Conservation (phyloP, 768 basidiomycete species). For the Chalciporus pseudorubinellus region DNA sequence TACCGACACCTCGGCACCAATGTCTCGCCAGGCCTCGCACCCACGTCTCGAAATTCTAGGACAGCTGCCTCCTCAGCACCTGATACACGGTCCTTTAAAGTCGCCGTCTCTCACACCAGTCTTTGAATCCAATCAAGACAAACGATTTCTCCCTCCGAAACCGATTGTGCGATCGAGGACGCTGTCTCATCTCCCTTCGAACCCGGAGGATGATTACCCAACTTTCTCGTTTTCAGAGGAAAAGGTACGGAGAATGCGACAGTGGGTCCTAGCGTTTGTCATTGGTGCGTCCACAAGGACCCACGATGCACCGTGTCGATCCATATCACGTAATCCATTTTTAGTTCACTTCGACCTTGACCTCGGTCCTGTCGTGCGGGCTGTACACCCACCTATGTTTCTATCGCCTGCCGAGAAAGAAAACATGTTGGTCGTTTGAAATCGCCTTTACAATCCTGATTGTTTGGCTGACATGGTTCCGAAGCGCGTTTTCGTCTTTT, state of each 20-base stretch:
- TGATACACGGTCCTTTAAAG: conserved; percentile 18
- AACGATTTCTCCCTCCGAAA: conserved; percentile 15
- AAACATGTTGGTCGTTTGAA: conserved; percentile 59
- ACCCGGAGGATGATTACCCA: conserved; percentile 38
- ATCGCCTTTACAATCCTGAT: not conserved
- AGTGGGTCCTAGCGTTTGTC: conserved; percentile 68
- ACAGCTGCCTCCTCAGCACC: not conserved
- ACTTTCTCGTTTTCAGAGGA: conserved; percentile 48
- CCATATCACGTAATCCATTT: conserved; percentile 5
- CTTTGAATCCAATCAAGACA: conserved; percentile 15
- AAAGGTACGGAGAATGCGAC: conserved; percentile 47
- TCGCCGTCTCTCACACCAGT: conserved; percentile 37
- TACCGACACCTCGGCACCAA: conserved; percentile 18
- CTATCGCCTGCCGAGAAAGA: conserved; percentile 68
- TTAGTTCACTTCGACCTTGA: conserved; percentile 88
- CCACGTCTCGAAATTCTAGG: conserved; percentile 4
- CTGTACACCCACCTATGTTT: conserved; percentile 64
- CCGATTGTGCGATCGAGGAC: conserved; percentile 46
- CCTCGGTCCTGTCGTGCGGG: conserved; percentile 73
- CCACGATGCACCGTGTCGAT: not conserved
- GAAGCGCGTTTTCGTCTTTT: conserved; percentile 87
- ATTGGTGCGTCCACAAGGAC: conserved; percentile 45
- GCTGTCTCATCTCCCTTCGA: conserved; percentile 40
- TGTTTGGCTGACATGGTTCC: conserved; percentile 4
- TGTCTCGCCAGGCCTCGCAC: conserved; percentile 20